Evolutionary conservation across 495 filamentous ascomycete genomes (phyloP).

Genomic region (Aspergillus affinis): DNA sequence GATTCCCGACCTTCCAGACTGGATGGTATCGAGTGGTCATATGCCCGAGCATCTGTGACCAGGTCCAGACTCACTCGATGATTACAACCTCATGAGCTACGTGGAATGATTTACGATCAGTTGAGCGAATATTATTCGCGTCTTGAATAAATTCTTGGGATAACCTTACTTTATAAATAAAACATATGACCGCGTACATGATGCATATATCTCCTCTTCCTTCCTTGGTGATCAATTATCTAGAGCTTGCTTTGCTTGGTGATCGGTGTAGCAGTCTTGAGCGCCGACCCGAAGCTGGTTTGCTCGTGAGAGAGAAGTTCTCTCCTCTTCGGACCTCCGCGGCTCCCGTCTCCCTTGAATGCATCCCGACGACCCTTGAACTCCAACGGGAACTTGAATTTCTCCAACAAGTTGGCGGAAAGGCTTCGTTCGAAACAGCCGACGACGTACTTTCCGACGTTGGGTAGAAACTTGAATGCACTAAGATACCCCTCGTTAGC

Average conservation of each 20-base stretch:
- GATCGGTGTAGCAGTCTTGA: slow-evolving; percentile 14
- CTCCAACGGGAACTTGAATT: slow-evolving; percentile 37
- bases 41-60: slow-evolving; percentile 21
- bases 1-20: slow-evolving; percentile 31
- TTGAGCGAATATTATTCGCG: not conserved
- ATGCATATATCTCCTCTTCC: slow-evolving; percentile 1
- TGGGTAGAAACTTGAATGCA: slow-evolving; percentile 50
- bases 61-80: too few relatives aligned
- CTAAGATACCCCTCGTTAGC: slow-evolving; percentile 16
- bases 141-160: too few relatives aligned
- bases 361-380: slow-evolving; percentile 26
- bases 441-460: slow-evolving; percentile 45
- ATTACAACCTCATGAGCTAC: too few relatives aligned
- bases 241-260: slow-evolving; percentile 29
- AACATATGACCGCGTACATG: not conserved
- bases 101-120: not conserved
- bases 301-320: slow-evolving; percentile 27
- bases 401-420: slow-evolving; percentile 31
- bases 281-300: slow-evolving; percentile 18
- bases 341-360: slow-evolving; percentile 34
- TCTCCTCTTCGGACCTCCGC: slow-evolving; percentile 31
- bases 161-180: too few relatives aligned
- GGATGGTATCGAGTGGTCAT: slow-evolving; percentile 31
- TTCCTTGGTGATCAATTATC: not conserved
- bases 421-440: slow-evolving; percentile 38